Conservation (phyloP, 306 rosid species). For the Lupinus albus region DNA sequence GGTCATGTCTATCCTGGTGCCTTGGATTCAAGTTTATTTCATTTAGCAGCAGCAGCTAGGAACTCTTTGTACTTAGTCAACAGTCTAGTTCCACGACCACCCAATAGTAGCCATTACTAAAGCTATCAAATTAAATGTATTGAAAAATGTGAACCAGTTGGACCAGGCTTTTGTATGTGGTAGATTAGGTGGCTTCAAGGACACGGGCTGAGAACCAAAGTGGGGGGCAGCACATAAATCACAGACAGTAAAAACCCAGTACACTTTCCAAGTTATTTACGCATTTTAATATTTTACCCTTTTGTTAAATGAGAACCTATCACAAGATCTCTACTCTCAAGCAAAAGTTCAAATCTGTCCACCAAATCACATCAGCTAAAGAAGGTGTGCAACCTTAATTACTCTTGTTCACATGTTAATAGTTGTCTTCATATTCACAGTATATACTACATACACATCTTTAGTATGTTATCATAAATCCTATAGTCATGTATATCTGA, state of each 20-base stretch:
- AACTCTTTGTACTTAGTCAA: neutral
- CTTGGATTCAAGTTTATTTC: constrained; percentile 10
- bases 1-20: neutral
- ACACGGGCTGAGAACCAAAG: too few relatives aligned
- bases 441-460: neutral
- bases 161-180: neutral
- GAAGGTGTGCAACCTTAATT: neutral
- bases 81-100: neutral
- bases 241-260: neutral
- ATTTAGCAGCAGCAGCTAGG: neutral
- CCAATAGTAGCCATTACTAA: neutral
- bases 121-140: neutral
- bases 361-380: neutral
- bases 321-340: neutral
- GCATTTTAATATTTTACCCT: too few relatives aligned
- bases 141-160: neutral
- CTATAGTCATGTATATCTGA: neutral
- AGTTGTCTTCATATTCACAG: neutral
- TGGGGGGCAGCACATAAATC: neutral
- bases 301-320: too few relatives aligned
- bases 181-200: neutral
- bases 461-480: neutral
- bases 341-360: constrained; percentile 1
- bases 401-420: constrained; percentile 3
- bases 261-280: neutral